Base-by-base conservation (phyloP, 768 basidiomycete species). In the Suillus clintonianus region DNA sequence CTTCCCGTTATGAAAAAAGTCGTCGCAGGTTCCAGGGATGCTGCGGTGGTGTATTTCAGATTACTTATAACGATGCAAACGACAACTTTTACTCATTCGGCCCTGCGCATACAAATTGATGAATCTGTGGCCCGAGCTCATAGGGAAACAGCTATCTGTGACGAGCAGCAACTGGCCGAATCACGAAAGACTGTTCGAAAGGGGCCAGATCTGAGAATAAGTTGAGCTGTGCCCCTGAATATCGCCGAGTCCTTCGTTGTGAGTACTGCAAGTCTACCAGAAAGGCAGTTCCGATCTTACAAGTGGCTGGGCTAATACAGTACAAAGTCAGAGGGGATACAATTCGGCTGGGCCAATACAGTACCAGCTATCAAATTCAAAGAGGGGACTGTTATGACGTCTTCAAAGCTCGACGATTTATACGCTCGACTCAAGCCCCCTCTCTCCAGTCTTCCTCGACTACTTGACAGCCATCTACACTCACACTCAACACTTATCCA, bases 21-120 rank as follows among this genome's bases (percentile, higher is more conserved):
- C 9, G 69, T 56, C 5, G n/a, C 54, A 27, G 36, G 30, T 41
- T 7, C 53, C 36, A 39, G 53, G 34, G 53, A 13, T 55, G 34
- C 53, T 36, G 53, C 34, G 2, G 36, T 55, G n/a, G n/a, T 1
- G 13, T n/a, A 55, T 13, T 55, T 55, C n/a, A 55, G 7, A 36
- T 22, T 3, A 7, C n/a, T 36, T 22, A 51, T 13, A 50, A 51
- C 0, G 27, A 22, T 1, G 58, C 64, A 22, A 27, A 14, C 14
- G 2, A 14, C 4, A 1, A 62, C 37, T 17, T 69, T 57, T 53
- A 62, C 14, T 1, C 62, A 62, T 0, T 5, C 42, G 19, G 64
- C 68, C 4, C 61, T 69, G 55, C 60, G 22, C 11, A 66, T 64
- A 43, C 65, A 69, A 43, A 47, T 54, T 2, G 34, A 68, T 0